phyloP scores from a whole-genome alignment of 2,329 filamentous ascomycete genomes.

The Clonostachys byssicola region DNA sequence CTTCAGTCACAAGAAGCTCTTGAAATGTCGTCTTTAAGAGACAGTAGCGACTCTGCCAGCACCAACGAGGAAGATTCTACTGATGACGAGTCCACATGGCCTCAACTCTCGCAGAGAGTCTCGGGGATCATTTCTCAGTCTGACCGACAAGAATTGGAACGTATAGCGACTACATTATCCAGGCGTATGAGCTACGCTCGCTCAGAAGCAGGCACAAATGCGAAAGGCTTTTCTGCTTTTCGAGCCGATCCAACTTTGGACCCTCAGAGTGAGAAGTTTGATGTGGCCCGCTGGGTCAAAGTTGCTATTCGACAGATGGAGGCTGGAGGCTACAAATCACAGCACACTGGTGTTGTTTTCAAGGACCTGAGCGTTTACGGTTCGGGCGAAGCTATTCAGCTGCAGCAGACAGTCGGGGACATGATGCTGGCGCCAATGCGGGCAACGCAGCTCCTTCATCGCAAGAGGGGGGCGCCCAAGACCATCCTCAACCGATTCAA shows the following conservation, averaged over 20 bases:
- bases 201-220: no score
- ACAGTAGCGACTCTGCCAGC: no score
- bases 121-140: no score
- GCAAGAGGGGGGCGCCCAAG: slow-evolving; percentile 38
- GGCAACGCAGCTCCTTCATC: slow-evolving; percentile 49
- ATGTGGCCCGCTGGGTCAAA: slow-evolving; percentile 34
- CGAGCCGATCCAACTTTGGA: slow-evolving; percentile 24
- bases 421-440: slow-evolving; percentile 54
- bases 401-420: slow-evolving; percentile 64
- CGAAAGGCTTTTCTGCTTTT: no score
- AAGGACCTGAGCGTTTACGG: slow-evolving; percentile 64
- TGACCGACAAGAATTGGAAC: no score
- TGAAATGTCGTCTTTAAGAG: no score
- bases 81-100: no score
- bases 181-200: no score
- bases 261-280: slow-evolving; percentile 30
- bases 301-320: slow-evolving; percentile 36
- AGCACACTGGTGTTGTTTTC: slow-evolving; percentile 57
- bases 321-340: slow-evolving; percentile 48
- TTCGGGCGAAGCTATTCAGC: slow-evolving; percentile 60
- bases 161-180: no score
- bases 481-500: slow-evolving; percentile 62
- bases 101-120: no score
- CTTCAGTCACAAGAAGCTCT: no score
- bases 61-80: no score